phyloP scores from a whole-genome alignment of 768 basidiomycete genomes.

The Mycena galericulata region DNA sequence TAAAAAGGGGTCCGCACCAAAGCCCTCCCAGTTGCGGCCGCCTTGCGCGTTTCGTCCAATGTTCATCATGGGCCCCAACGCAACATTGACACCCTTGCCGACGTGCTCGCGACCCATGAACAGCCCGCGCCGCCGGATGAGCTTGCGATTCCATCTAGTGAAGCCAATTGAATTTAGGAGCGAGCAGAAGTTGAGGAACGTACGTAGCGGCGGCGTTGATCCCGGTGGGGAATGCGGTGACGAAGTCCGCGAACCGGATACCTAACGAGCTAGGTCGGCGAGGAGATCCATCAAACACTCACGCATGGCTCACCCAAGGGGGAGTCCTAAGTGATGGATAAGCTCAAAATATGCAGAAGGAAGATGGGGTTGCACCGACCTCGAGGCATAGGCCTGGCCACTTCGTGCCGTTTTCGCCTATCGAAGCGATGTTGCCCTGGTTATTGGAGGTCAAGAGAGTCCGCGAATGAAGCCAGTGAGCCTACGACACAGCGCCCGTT shows the following conservation, averaged over 20 bases:
- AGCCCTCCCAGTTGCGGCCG: constrained; percentile 96
- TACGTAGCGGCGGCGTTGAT: constrained; percentile 87
- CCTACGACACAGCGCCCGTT: constrained; percentile 75
- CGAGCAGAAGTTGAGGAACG: constrained; percentile 36
- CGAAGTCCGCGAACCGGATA: constrained; percentile 78
- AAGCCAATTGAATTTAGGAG: constrained; percentile 5
- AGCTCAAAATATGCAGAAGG: background rate
- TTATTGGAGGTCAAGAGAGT: background rate
- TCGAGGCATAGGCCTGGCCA: constrained; percentile 83
- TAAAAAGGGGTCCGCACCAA: constrained; percentile 91
- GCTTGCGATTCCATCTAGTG: constrained; percentile 75
- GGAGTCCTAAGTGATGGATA: constrained; percentile 45
- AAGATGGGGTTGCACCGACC: constrained; percentile 44
- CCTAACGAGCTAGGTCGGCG: constrained; percentile 79
- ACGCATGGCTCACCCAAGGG: constrained; percentile 55
- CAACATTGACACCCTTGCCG: constrained; percentile 87
- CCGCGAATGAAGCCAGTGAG: background rate
- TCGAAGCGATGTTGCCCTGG: constrained; percentile 68
- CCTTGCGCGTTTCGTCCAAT: constrained; percentile 82
- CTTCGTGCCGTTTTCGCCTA: constrained; percentile 55
- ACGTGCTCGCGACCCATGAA: constrained; percentile 87
- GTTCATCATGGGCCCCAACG: constrained; percentile 89
- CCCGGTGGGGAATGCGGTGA: constrained; percentile 86
- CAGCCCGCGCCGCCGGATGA: constrained; percentile 81
- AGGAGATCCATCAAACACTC: background rate